Base-by-base conservation (phyloP, 1,284 basidiomycete genomes). In the Cryptococcus jaspeensis region DNA sequence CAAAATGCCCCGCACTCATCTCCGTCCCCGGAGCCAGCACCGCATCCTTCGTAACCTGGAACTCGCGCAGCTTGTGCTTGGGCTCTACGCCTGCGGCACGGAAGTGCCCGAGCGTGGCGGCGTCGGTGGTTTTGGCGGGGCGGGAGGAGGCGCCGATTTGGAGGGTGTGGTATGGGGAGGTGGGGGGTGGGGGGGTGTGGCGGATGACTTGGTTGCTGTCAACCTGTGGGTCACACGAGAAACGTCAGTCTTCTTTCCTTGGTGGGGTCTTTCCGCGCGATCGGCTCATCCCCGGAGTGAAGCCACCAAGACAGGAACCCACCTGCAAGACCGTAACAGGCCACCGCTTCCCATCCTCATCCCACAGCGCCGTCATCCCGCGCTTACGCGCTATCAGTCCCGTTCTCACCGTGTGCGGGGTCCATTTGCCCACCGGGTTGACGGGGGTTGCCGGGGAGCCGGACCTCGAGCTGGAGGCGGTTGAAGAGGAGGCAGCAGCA, bases 321-420 rank as follows among this genome's bases (percentile, higher is more conserved):
- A 93, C 93, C 82, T 98, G 92, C 35, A 99, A 84, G 38, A 99
- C 87, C 0, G 96, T 99, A 15, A 96, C 92, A 1, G 96, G 94
- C 65, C 89, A 82, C 55, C 90, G 81, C 42, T 85, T 85, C 37
- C 96, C 96, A 59, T 90, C 87, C 70, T 89, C 84, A 72, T 95
- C 89, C 89, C 92, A 99, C 70, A 97, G 81, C 13, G 86, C 85
- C 6, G 91, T 90, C 95, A 99, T 99, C 45, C 96, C 96, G 49
- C 91, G 85, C 81, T 99, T 99, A 58, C 88, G 84, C 22, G 92
- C 94, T 72, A 99, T 88, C 59, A 98, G 82, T n/a, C 96, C 96
- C 0, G 92, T 94, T 59, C 96, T 84, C 63, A 89, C 84, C 5
- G 92, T 93, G 53, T 84, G 82, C 36, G 95, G 89, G 20, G 87